phyloP scores from a whole-genome alignment of 2,329 filamentous ascomycete genomes.

The Catunica adiposa region DNA sequence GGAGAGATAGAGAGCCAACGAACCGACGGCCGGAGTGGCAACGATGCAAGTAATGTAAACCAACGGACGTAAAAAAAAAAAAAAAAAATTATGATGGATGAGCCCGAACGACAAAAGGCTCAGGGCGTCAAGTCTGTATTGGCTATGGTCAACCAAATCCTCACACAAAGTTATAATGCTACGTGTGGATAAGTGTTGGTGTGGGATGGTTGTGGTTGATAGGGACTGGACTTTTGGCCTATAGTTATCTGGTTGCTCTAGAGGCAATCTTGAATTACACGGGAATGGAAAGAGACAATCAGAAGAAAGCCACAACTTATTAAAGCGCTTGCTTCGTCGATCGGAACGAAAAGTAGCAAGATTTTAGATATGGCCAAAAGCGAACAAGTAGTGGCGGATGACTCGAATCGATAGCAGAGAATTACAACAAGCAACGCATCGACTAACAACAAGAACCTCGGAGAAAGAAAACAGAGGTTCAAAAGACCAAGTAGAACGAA shows the following conservation, averaged over 20 bases:
- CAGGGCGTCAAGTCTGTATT: background rate
- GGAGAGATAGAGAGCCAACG: background rate
- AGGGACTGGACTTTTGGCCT: background rate
- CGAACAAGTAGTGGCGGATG: no score
- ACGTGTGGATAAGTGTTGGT: background rate
- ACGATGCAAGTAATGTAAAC: no score
- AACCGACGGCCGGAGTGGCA: background rate
- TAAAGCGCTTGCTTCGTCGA: background rate
- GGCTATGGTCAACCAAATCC: background rate
- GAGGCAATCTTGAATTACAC: background rate
- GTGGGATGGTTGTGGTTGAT: background rate
- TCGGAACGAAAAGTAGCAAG: no score
- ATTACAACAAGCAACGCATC: no score
- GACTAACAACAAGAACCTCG: no score
- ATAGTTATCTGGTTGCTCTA: background rate
- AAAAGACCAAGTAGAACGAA: no score
- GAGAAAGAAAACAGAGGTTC: no score
- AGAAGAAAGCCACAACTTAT: background rate
- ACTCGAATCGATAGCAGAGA: no score
- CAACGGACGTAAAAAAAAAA: background rate
- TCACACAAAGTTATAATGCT: background rate
- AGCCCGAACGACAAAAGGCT: background rate
- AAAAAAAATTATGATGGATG: slow-evolving; percentile 4
- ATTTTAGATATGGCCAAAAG: no score
- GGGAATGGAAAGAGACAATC: background rate